These are phyloP conservation scores for Tardiomyces digboiensis DNA, from an alignment of 1,139 yeast genomes.

Conservation along the genomic window DNA sequence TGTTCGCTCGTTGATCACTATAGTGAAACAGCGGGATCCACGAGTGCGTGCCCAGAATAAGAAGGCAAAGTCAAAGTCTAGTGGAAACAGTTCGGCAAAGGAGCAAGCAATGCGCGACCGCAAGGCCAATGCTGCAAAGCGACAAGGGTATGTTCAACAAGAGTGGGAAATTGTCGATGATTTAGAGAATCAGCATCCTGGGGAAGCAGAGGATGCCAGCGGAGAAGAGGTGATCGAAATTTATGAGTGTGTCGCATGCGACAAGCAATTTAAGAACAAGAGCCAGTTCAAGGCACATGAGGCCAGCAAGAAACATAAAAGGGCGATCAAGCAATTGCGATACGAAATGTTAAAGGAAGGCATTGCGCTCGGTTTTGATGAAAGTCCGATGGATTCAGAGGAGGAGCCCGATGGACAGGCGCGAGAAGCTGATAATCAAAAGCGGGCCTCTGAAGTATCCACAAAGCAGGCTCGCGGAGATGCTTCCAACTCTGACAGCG, in stretches of 20 bases:
- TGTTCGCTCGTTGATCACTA: slow-evolving; percentile 59
- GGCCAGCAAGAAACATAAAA: slow-evolving; percentile 66
- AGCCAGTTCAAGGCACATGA: slow-evolving; percentile 74
- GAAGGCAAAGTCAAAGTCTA: slow-evolving; percentile 28
- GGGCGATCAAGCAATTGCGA: slow-evolving; percentile 50
- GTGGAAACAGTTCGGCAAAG: slow-evolving; percentile 41
- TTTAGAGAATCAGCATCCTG: too few species aligned
- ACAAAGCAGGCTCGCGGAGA: too few species aligned
- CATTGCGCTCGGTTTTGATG: slow-evolving; percentile 57
- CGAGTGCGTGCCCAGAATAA: slow-evolving; percentile 42
- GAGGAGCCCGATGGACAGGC: slow-evolving; percentile 3
- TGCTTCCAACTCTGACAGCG: too few species aligned
- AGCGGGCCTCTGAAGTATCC: too few species aligned
- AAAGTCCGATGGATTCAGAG: too few species aligned
- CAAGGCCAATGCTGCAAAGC: slow-evolving; percentile 30
- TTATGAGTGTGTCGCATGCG: slow-evolving; percentile 85
- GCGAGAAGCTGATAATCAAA: neutral
- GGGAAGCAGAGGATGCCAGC: too few species aligned
- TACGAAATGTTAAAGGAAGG: slow-evolving; percentile 85
- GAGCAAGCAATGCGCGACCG: slow-evolving; percentile 36
- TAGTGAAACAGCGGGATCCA: slow-evolving; percentile 71
- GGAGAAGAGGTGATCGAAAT: slow-evolving; percentile 34
- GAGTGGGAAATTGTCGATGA: slow-evolving; percentile 43
- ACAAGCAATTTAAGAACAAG: slow-evolving; percentile 70
- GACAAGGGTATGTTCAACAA: slow-evolving; percentile 48